Evolutionary conservation across 75 land plant genomes (phyloP).

Genomic region (Cunninghamia lanceolata): DNA sequence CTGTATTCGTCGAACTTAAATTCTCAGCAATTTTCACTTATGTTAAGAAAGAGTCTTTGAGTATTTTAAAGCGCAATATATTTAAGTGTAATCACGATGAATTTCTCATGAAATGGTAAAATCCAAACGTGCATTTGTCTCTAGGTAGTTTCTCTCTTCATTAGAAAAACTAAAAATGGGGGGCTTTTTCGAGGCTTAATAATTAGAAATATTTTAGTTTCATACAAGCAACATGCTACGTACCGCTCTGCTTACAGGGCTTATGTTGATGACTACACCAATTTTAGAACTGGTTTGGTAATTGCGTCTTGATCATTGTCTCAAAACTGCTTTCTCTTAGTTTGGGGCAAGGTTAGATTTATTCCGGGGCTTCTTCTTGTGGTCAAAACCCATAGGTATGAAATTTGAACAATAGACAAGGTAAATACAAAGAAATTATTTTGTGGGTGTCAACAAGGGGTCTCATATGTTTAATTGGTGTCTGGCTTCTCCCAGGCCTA

Average conservation of each 20-base stretch:
- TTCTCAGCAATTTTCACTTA: background rate
- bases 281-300: background rate
- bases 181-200: background rate
- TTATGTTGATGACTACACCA: background rate
- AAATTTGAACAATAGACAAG: background rate
- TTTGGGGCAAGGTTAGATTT: background rate
- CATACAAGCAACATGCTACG: background rate
- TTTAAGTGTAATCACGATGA: background rate
- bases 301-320: no score
- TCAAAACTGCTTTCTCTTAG: background rate
- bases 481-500: no score
- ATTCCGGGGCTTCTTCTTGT: background rate
- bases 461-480: background rate
- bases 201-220: background rate
- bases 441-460: background rate
- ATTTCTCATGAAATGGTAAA: background rate
- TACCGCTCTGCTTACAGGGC: background rate
- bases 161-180: background rate
- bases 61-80: background rate
- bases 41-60: background rate
- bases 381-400: background rate
- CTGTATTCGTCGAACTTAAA: background rate
- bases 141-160: background rate
- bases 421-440: no score
- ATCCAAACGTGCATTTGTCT: background rate